phyloP scores from a whole-genome alignment of 306 rosid genomes.

The Geum urbanum region DNA sequence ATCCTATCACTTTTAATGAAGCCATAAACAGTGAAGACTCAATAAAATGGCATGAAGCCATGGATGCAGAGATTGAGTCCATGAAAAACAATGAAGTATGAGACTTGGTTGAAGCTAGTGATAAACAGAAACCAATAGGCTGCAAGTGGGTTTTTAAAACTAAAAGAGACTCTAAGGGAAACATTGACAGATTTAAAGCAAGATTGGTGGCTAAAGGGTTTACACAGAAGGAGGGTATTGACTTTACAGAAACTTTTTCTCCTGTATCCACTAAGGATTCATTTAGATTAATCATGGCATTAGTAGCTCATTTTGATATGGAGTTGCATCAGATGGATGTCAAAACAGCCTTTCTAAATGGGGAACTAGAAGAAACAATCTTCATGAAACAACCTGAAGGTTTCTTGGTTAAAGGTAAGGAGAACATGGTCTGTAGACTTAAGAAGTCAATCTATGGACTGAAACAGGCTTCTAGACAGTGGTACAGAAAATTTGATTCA shows the following conservation, averaged over 20 bases:
- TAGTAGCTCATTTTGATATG: neutral
- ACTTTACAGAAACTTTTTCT: no score
- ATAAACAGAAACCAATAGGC: neutral
- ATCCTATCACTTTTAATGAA: neutral
- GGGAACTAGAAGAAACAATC: neutral
- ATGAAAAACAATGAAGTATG: neutral
- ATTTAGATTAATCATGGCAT: neutral
- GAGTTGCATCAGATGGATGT: neutral
- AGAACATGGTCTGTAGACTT: neutral
- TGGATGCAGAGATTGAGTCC: neutral
- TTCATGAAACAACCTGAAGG: neutral
- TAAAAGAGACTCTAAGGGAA: no score
- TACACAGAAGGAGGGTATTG: no score
- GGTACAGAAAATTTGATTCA: neutral
- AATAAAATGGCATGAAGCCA: neutral
- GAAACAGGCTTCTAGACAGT: neutral
- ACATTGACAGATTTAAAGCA: no score
- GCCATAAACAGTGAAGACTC: neutral
- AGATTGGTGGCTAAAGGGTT: no score
- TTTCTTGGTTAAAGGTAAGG: neutral
- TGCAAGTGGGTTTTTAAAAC: neutral
- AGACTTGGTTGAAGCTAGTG: neutral
- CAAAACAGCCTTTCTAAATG: neutral
- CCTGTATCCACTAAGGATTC: neutral
- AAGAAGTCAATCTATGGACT: neutral